Percentiles rank a stretch among this genome's conserved stretches.
phyloP scores from a whole-genome alignment of 495 filamentous ascomycete species.

The Parachaetomium inaequale region DNA sequence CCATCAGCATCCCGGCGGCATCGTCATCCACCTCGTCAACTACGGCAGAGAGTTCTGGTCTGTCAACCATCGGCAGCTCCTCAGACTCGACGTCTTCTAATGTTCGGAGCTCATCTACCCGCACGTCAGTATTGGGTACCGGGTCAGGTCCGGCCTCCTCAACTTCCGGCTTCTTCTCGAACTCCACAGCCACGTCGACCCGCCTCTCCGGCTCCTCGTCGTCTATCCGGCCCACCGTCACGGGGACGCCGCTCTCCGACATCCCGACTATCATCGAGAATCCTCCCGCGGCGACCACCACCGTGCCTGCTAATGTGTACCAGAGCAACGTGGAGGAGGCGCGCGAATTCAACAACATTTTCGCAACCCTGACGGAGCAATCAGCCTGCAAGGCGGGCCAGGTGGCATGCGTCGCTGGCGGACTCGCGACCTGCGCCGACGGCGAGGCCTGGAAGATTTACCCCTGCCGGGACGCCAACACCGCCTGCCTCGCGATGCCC shows the following conservation, averaged over 20 bases:
- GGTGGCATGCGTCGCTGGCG: constrained; percentile 41
- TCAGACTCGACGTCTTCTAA: background rate
- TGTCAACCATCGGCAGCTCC: background rate
- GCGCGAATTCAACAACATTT: constrained; percentile 38
- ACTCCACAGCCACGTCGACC: background rate
- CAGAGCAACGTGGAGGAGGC: constrained; percentile 37
- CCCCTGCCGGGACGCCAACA: constrained; percentile 26
- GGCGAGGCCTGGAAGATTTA: constrained; percentile 32
- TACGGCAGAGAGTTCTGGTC: background rate
- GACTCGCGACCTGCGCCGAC: constrained; percentile 31
- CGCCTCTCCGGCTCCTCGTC: background rate
- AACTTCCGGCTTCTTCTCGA: background rate
- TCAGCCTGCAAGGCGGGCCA: constrained; percentile 38
- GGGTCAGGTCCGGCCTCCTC: background rate
- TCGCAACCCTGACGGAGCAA: constrained; percentile 35
- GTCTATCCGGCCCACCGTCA: constrained; percentile 3
- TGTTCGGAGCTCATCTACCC: background rate
- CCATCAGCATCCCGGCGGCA: background rate
- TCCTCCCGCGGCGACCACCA: constrained; percentile 32
- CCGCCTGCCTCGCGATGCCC: constrained; percentile 42
- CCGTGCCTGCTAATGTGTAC: constrained; percentile 35
- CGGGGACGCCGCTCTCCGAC: constrained; percentile 29
- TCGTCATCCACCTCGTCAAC: background rate
- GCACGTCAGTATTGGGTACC: background rate
- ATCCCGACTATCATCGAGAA: constrained; percentile 40